These are phyloP conservation scores for Pueraria montana DNA, from an alignment of 306 rosid genomes.

Conservation along the genomic window DNA sequence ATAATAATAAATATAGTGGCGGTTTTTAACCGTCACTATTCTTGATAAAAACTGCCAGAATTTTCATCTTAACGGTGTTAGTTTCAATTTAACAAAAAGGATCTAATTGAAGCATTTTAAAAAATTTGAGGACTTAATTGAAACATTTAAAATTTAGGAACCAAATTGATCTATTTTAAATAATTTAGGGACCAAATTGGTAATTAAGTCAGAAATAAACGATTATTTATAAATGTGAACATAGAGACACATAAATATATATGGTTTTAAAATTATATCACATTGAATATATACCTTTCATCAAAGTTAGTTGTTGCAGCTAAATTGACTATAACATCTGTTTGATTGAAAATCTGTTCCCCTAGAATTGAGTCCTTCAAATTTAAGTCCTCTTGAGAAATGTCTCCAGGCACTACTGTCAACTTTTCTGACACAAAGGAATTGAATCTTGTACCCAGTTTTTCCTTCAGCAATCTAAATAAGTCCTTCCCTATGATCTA, in stretches of 20 bases:
- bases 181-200: too few relatives aligned
- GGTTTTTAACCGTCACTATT: too few relatives aligned
- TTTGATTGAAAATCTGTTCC: slow-evolving; percentile 60
- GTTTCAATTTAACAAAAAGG: too few relatives aligned
- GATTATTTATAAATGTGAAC: background rate
- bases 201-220: too few relatives aligned
- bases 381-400: slow-evolving; percentile 61
- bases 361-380: slow-evolving; percentile 55
- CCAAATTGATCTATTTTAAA: too few relatives aligned
- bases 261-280: background rate
- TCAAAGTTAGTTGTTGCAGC: slow-evolving; percentile 85
- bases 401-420: slow-evolving; percentile 70
- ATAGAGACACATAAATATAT: background rate
- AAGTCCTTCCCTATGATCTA: slow-evolving; percentile 74
- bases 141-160: too few relatives aligned
- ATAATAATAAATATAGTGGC: too few relatives aligned
- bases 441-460: slow-evolving; percentile 54
- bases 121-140: too few relatives aligned
- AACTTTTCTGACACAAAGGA: slow-evolving; percentile 61
- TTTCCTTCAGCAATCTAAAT: slow-evolving; percentile 68
- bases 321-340: slow-evolving; percentile 66
- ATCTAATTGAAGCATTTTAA: too few relatives aligned
- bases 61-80: too few relatives aligned
- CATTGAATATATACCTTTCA: slow-evolving; percentile 64
- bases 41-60: too few relatives aligned